Conservation (phyloP, 345 rosid species). For the Lepidium africanum region DNA sequence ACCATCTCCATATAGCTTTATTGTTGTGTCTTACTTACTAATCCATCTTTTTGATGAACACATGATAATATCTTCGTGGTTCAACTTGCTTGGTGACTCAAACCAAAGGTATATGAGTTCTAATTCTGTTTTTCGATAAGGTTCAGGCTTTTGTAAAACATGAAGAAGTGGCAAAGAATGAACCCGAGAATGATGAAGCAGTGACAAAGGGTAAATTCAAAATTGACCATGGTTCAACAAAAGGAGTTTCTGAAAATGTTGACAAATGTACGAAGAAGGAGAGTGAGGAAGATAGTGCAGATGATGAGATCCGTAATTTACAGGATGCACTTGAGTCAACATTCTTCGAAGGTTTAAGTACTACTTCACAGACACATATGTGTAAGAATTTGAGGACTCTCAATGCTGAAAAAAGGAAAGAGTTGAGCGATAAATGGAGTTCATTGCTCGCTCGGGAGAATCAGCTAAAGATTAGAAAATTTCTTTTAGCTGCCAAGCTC, state of each 20-base stretch:
- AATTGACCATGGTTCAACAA: neutral
- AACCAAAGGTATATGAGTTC: neutral
- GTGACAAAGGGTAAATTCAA: neutral
- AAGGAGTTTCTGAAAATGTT: neutral
- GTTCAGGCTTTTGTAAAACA: neutral
- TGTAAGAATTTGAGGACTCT: neutral
- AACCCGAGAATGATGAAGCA: neutral
- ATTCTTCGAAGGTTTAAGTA: neutral
- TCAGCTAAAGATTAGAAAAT: neutral
- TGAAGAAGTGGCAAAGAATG: neutral
- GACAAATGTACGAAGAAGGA: neutral
- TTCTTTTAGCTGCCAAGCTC: neutral
- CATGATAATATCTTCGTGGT: neutral
- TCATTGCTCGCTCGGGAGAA: neutral
- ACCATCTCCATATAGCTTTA: neutral
- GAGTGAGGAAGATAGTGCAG: neutral
- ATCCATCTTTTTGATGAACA: neutral
- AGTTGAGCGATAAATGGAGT: constrained; percentile 5
- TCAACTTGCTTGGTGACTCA: neutral
- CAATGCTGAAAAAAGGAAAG: neutral
- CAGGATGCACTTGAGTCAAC: neutral
- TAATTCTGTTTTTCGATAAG: neutral
- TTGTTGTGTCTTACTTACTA: neutral
- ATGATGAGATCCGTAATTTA: neutral
- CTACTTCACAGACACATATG: neutral